Base-by-base conservation (phyloP, 73 alveolate genomes). In the Paramecium tetraurelia region DNA sequence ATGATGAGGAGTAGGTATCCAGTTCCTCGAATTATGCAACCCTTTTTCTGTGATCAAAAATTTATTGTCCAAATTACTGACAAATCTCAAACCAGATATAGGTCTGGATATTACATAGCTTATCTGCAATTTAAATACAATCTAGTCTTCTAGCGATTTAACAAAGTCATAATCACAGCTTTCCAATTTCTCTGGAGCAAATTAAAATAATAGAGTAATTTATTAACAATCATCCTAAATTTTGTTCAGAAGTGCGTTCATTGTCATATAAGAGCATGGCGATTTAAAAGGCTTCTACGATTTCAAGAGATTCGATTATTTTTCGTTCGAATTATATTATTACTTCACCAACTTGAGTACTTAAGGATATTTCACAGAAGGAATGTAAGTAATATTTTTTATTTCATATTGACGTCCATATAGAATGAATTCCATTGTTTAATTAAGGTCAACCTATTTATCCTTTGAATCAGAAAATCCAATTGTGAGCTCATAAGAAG, bases 401-500 rank as follows among this genome's bases (percentile, higher is more conserved):
- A 80, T 80, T 14, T 80, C 90, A 21, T 31, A 24, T 22, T 80
- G 16, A 38, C 57, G 29, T 4, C 75, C 90, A 41, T 80, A 41
- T 22, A 80, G 24, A 5, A 80, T 48, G 57, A 80, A 80, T 21
- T 80, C 90, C 70, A 80, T 44, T n/a, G 76, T 43, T 43, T 40
- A 10, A 11, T n/a, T 21, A 21, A 44, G 70, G 18, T 80, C 90
- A 48, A 80, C 57, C 24, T 7, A 20, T 10, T 44, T n/a, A 21
- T 43, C 46, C 18, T 80, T 27, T 3, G 90, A 80, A 10, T 40
- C 46, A 12, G 90, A 80, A 46, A 38, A 80, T 24, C 72, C 70
- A 43, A 80, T 80, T 22, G 90, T 80, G n/a, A 80, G 72, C 11
- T 80, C 90, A 80, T 80, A 80, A 22, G 90, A 80, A 22, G 90